These are phyloP conservation scores for Candida sithepensis DNA, from an alignment of 805 yeast genomes.

Conservation along the genomic window DNA sequence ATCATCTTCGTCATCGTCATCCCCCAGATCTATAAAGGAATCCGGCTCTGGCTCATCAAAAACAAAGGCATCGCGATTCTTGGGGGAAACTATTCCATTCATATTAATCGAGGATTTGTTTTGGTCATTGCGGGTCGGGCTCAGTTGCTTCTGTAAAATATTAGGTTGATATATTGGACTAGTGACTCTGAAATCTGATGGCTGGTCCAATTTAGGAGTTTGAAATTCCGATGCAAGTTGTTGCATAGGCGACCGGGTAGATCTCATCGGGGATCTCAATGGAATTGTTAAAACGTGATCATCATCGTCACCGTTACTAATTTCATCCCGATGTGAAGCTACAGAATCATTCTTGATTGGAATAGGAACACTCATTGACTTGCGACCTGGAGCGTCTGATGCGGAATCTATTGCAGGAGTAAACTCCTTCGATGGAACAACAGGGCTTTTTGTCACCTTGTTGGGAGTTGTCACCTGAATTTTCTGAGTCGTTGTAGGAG, in stretches of 20 bases:
- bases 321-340: not conserved
- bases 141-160: not conserved
- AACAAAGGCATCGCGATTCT: slow-evolving; percentile 21
- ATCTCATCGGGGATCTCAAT: slow-evolving; percentile 29
- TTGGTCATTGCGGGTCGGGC: slow-evolving; percentile 8
- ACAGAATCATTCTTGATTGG: not conserved
- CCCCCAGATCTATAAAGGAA: slow-evolving; percentile 17
- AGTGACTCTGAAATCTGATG: not conserved
- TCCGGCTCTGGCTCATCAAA: slow-evolving; percentile 18
- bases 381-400: not conserved
- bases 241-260: slow-evolving; percentile 4
- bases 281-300: slow-evolving; percentile 27
- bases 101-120: slow-evolving; percentile 9
- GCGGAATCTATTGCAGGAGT: not conserved
- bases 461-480: slow-evolving; percentile 14
- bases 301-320: slow-evolving; percentile 10
- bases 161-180: not conserved
- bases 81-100: slow-evolving; percentile 14
- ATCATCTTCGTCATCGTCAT: slow-evolving; percentile 10
- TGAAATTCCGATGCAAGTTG: slow-evolving; percentile 11
- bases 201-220: slow-evolving; percentile 7
- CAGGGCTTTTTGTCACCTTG: slow-evolving; percentile 12
- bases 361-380: not conserved
- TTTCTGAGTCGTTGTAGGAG: slow-evolving; percentile 11
- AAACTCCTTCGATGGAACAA: not conserved